Evolutionary conservation across 2,329 filamentous ascomycete genomes (phyloP).

Genomic region (Sporothrix dimorphospora): DNA sequence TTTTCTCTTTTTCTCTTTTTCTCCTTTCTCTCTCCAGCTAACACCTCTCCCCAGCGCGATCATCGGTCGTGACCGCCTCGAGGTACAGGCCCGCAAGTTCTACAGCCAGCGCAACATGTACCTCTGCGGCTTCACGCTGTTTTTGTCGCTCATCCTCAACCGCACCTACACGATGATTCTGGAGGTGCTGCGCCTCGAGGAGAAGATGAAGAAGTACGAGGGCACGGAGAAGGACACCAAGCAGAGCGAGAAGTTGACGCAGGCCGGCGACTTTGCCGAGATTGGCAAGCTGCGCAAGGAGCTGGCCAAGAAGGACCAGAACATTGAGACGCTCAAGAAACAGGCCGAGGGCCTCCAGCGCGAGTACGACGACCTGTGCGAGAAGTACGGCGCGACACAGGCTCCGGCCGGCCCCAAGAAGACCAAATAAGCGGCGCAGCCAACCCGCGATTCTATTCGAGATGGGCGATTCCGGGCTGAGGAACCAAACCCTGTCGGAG

Average conservation of each 20-base stretch:
- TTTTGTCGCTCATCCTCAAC: slow-evolving; percentile 98
- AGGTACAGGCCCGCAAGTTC: slow-evolving; percentile 99
- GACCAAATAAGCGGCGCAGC: slow-evolving; percentile 48
- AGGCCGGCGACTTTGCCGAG: slow-evolving; percentile 73
- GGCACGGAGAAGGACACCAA: slow-evolving; percentile 63
- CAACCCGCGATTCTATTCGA: no score
- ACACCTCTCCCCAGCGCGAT: slow-evolving; percentile 55
- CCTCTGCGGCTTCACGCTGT: slow-evolving; percentile 98
- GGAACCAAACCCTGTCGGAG: no score
- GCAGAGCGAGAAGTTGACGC: slow-evolving; percentile 70
- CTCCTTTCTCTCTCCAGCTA: slow-evolving; percentile 29
- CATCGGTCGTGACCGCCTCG: slow-evolving; percentile 91
- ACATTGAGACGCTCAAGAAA: slow-evolving; percentile 88
- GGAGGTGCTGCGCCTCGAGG: slow-evolving; percentile 87
- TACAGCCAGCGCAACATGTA: slow-evolving; percentile 99
- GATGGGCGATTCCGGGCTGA: no score
- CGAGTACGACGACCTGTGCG: slow-evolving; percentile 84
- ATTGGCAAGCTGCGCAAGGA: slow-evolving; percentile 71
- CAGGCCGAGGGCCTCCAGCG: slow-evolving; percentile 80
- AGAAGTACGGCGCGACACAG: slow-evolving; percentile 71
- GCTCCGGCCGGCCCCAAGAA: slow-evolving; percentile 60
- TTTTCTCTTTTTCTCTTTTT: not conserved
- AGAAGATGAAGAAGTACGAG: slow-evolving; percentile 84
- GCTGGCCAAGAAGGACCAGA: slow-evolving; percentile 76
- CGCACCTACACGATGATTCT: slow-evolving; percentile 98